These are phyloP conservation scores for Chimonanthus praecox DNA, from an alignment of 164 flowering plant species.

Conservation along the genomic window DNA sequence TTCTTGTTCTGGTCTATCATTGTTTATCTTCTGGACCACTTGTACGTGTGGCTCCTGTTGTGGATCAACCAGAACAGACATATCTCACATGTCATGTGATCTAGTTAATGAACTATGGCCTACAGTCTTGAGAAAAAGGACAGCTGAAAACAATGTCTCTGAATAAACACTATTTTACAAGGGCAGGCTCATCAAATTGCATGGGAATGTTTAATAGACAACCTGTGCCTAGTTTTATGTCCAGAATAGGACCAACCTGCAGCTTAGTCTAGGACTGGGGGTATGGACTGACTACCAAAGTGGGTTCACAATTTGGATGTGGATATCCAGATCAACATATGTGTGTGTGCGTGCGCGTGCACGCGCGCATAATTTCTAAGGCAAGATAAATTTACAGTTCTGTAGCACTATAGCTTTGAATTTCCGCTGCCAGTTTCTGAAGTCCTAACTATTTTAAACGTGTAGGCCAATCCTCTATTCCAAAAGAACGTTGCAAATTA, in stretches of 20 bases:
- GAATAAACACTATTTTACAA: neutral
- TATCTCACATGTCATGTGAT: neutral
- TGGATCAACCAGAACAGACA: neutral
- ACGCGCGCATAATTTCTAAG: too few species aligned
- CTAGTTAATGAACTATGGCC: neutral
- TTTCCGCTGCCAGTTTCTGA: neutral
- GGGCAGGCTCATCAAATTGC: neutral
- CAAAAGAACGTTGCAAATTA: slow-evolving; percentile 58
- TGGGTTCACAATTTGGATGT: too few species aligned
- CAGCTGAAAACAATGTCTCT: too few species aligned
- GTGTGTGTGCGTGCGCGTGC: too few species aligned
- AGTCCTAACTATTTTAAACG: neutral
- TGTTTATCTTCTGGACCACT: neutral
- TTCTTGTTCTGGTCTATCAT: neutral
- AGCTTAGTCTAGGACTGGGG: neutral
- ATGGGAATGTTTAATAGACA: neutral
- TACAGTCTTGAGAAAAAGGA: too few species aligned
- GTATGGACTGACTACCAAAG: neutral
- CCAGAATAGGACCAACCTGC: neutral
- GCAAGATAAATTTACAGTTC: too few species aligned
- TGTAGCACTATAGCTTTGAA: too few species aligned
- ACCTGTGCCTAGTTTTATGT: neutral
- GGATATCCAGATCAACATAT: too few species aligned
- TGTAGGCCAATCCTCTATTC: slow-evolving; percentile 77
- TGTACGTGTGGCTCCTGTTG: neutral